Percentiles rank a stretch among this genome's conserved stretches.
phyloP scores from a whole-genome alignment of 2,329 filamentous ascomycete genomes.

The Pleoardoris graminearum region DNA sequence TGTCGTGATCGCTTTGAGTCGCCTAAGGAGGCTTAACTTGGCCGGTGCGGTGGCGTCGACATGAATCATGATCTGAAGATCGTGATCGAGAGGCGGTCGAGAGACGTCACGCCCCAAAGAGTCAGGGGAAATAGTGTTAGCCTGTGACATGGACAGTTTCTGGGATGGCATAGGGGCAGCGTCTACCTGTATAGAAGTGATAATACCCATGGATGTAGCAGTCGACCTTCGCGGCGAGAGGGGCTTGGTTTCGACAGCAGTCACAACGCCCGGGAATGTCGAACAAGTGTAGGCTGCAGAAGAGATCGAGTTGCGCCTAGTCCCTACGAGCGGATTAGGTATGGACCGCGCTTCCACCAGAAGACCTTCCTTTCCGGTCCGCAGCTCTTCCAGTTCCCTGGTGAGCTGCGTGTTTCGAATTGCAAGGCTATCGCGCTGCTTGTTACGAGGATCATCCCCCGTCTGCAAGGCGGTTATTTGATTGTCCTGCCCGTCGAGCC shows the following conservation, averaged over 20 bases:
- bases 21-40: constrained; percentile 13
- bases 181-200: not conserved
- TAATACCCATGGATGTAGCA: not conserved
- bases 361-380: not conserved
- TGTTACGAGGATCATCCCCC: not conserved
- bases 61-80: constrained; percentile 16
- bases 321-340: too few species aligned
- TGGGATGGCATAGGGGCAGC: not conserved
- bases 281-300: too few species aligned
- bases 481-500: not conserved
- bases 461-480: not conserved
- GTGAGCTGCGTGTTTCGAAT: not conserved
- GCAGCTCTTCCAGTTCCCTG: not conserved
- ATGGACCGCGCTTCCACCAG: not conserved
- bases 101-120: not conserved
- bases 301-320: too few species aligned
- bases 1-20: constrained; percentile 11
- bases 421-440: not conserved
- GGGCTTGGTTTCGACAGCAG: not conserved
- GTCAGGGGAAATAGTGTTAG: not conserved
- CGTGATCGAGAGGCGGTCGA: not conserved
- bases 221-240: not conserved
- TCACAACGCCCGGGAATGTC: not conserved
- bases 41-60: constrained; percentile 8
- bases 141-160: too few species aligned